Evolutionary conservation across 192 early-diverging fungal genomes (phyloP).

Genomic region (Rhizoclosmatium sp.): DNA sequence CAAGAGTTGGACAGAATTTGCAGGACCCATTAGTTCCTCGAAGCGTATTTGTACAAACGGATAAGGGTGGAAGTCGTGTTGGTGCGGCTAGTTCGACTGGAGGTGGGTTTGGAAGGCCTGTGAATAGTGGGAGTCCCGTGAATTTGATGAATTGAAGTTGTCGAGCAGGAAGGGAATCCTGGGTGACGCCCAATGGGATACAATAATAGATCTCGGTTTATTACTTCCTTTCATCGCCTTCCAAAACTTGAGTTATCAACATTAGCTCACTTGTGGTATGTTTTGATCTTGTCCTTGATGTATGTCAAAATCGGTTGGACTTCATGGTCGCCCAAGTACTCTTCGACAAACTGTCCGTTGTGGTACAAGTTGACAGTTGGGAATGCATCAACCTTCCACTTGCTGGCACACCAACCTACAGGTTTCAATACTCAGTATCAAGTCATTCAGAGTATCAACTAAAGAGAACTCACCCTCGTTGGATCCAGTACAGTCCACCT

Average conservation of each 20-base stretch:
- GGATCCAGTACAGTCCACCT: slow-evolving; percentile 37
- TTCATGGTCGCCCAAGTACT: slow-evolving; percentile 47
- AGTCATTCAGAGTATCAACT: background rate
- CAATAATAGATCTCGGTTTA: no score
- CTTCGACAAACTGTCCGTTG: slow-evolving; percentile 44
- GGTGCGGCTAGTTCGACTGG: background rate
- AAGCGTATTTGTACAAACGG: slow-evolving; percentile 7
- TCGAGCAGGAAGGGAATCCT: background rate
- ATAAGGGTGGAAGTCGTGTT: background rate
- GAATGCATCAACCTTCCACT: slow-evolving; percentile 26
- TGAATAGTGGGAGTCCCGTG: slow-evolving; percentile 16
- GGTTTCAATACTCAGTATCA: background rate
- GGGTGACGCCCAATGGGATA: background rate
- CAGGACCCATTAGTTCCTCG: background rate
- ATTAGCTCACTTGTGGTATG: background rate
- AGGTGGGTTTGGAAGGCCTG: background rate
- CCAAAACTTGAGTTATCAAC: no score
- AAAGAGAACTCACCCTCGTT: slow-evolving; percentile 7
- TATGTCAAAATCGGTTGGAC: slow-evolving; percentile 9
- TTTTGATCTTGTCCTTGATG: slow-evolving; percentile 22
- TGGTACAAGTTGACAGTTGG: slow-evolving; percentile 48
- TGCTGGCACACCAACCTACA: slow-evolving; percentile 34
- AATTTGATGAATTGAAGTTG: background rate
- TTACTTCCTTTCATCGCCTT: no score
- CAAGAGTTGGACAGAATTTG: background rate